Percentiles rank a stretch among this genome's conserved stretches.
Conservation (phyloP, 306 rosid genomes). For the Vigna mungo region DNA sequence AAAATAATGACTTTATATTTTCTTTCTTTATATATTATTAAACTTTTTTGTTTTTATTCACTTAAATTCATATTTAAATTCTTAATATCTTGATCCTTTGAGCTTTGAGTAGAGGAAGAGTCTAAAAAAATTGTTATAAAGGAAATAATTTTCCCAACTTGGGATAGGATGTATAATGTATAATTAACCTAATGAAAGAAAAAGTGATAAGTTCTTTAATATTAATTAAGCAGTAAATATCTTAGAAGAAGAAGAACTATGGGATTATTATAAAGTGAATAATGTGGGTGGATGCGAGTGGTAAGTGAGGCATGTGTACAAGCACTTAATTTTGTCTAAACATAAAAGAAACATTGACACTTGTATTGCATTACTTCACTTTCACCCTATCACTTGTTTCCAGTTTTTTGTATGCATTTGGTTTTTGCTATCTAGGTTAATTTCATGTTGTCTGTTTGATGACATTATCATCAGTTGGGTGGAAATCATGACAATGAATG, state of each 20-base stretch:
- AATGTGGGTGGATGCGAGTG: not conserved
- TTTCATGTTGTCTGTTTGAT: not conserved
- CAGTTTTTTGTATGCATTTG: not conserved
- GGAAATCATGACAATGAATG: not conserved
- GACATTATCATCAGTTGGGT: not conserved
- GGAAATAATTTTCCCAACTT: no score
- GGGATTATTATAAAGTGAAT: not conserved
- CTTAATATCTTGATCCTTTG: no score
- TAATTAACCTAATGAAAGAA: not conserved
- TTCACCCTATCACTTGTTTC: not conserved
- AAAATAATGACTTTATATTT: no score
- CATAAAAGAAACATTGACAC: not conserved
- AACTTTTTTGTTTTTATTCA: no score
- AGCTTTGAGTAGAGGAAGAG: no score
- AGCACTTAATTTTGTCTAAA: constrained; percentile 25
- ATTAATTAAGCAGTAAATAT: not conserved
- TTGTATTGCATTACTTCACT: not conserved
- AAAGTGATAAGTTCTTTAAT: not conserved
- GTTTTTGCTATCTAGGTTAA: not conserved
- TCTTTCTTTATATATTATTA: no score
- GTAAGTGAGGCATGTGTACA: constrained; percentile 12
- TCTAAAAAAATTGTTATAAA: no score
- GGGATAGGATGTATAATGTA: no score
- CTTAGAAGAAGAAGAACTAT: not conserved
- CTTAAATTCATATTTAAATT: no score